phyloP scores from a whole-genome alignment of 441 rosid species.

The Gossypium schwendimanii region DNA sequence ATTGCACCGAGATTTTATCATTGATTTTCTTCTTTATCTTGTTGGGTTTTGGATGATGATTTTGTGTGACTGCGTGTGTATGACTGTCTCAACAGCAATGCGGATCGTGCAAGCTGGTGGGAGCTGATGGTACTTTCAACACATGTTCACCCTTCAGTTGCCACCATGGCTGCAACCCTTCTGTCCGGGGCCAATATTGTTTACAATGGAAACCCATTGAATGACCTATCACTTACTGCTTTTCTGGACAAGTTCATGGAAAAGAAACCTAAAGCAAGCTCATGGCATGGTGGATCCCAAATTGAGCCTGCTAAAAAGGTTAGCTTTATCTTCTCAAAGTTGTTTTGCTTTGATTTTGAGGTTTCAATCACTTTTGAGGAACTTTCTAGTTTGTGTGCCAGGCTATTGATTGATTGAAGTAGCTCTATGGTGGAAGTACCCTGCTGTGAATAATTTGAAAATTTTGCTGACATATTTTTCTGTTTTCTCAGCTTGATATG shows the following conservation, averaged over 20 bases:
- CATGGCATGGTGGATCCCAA: constrained; percentile 97
- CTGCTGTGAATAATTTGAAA: neutral
- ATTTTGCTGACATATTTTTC: constrained; percentile 10
- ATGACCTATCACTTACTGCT: constrained; percentile 68
- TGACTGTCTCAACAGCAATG: constrained; percentile 53
- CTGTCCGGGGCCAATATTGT: constrained; percentile 80
- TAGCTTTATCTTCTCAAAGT: constrained; percentile 8
- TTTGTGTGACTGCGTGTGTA: constrained; percentile 1
- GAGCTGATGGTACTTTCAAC: constrained; percentile 81
- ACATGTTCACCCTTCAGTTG: constrained; percentile 89
- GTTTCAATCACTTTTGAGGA: neutral
- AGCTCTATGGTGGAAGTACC: neutral
- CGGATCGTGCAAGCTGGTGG: constrained; percentile 88
- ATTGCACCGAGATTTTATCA: neutral
- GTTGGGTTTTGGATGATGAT: neutral
- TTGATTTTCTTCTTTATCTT: neutral
- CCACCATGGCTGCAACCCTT: constrained; percentile 94
- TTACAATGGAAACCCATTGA: constrained; percentile 83
- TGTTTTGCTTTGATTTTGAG: neutral
- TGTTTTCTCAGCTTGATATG: constrained; percentile 61
- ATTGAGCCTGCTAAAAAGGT: constrained; percentile 96
- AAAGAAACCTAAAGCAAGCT: constrained; percentile 75
- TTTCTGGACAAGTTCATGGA: constrained; percentile 98
- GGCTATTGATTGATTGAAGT: neutral
- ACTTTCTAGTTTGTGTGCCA: neutral